Conservation (phyloP, 2,329 filamentous ascomycete species). For the Ophiostoma piceae region DNA sequence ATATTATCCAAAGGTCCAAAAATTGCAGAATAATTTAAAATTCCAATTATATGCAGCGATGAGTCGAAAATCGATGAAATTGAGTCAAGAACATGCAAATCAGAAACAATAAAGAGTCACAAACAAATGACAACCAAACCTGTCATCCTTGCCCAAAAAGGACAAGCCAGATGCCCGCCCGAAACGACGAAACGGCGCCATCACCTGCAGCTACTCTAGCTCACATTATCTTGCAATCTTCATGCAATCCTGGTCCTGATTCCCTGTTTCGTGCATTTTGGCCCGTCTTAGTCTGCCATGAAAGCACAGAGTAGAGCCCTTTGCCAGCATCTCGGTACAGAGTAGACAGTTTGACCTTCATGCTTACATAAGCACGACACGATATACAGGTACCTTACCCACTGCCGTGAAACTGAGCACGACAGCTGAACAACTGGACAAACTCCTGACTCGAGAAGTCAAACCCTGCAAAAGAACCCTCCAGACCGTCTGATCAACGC, state of each 20-base stretch:
- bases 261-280: slow-evolving; percentile 10
- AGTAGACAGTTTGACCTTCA: too few species aligned
- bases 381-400: not conserved
- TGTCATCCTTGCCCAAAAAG: not conserved
- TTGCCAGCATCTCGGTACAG: too few species aligned
- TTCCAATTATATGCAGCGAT: too few species aligned
- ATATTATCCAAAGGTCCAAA: too few species aligned
- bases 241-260: not conserved
- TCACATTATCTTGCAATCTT: not conserved
- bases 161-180: slow-evolving; percentile 4
- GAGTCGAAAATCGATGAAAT: too few species aligned
- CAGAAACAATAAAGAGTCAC: too few species aligned
- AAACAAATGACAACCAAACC: not conserved
- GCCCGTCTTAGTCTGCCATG: not conserved
- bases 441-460: not conserved
- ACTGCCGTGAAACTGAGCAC: not conserved
- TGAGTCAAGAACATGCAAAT: too few species aligned
- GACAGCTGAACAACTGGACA: not conserved
- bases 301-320: not conserved
- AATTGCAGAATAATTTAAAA: too few species aligned
- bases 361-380: not conserved
- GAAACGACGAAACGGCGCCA: slow-evolving; percentile 9
- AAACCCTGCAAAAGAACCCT: slow-evolving; percentile 2
- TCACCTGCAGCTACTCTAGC: slow-evolving; percentile 8
- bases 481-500: slow-evolving; percentile 11